phyloP scores from a whole-genome alignment of 306 rosid species.

The Cucumis melo region DNA sequence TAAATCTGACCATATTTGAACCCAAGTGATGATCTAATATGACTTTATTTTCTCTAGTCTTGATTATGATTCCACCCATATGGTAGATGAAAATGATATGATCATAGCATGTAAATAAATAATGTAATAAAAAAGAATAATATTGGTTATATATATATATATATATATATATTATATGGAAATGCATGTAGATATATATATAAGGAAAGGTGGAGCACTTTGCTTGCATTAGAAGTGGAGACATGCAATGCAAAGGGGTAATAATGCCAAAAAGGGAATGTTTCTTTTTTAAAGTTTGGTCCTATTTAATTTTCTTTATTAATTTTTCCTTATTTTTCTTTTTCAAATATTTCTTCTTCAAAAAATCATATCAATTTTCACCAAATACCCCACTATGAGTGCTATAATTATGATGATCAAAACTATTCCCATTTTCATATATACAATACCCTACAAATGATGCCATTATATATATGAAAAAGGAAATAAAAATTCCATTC shows the following conservation, averaged over 20 bases:
- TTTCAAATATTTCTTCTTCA: slow-evolving; percentile 19
- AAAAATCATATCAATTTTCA: slow-evolving; percentile 16
- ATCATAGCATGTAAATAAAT: background rate
- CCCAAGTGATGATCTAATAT: too few species aligned
- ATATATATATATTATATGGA: background rate
- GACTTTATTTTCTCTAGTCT: too few species aligned
- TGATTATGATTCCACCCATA: too few species aligned
- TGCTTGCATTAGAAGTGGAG: slow-evolving; percentile 34
- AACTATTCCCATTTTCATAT: background rate
- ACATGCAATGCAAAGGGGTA: slow-evolving; percentile 35
- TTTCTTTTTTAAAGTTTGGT: background rate
- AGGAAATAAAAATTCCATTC: too few species aligned
- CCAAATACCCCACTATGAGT: slow-evolving; percentile 18
- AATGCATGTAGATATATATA: too few species aligned
- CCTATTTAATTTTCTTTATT: background rate
- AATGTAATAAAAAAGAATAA: background rate
- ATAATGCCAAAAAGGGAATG: background rate
- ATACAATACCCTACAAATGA: background rate
- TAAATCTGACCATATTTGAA: too few species aligned
- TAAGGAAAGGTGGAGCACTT: slow-evolving; percentile 11
- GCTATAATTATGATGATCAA: background rate
- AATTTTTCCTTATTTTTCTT: background rate
- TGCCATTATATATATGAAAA: background rate
- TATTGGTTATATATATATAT: background rate
- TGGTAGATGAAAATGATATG: too few species aligned